These are phyloP conservation scores for Lolium multiflorum DNA, from an alignment of 176 grass and related monocot genomes.

Conservation along the genomic window DNA sequence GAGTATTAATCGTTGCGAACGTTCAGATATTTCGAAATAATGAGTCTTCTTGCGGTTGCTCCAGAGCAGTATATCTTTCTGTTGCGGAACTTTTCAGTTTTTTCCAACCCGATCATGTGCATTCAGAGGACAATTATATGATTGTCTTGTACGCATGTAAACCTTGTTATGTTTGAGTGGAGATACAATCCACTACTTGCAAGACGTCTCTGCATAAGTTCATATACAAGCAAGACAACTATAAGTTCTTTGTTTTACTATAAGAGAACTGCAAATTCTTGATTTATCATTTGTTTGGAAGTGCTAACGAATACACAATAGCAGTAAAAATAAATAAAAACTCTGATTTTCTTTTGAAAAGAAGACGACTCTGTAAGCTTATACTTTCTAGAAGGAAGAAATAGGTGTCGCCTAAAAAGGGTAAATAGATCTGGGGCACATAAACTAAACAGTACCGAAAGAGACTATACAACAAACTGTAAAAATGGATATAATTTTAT, in stretches of 20 bases:
- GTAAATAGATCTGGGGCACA: background rate
- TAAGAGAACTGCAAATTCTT: background rate
- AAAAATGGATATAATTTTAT: constrained; percentile 31
- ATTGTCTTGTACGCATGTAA: constrained; percentile 47
- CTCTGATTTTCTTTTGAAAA: background rate
- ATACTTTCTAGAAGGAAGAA: constrained; percentile 8
- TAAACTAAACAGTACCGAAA: constrained; percentile 20
- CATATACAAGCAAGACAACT: constrained; percentile 21
- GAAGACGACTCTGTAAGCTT: constrained; percentile 3
- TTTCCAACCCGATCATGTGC: constrained; percentile 38
- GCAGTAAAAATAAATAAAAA: background rate
- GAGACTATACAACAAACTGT: constrained; percentile 42
- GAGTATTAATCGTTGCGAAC: constrained; percentile 45
- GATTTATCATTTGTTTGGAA: constrained; percentile 10
- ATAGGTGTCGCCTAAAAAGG: background rate
- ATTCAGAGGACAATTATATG: constrained; percentile 41
- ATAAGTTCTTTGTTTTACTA: background rate
- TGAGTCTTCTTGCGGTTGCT: constrained; percentile 44
- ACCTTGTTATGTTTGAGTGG: constrained; percentile 48
- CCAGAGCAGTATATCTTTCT: constrained; percentile 35
- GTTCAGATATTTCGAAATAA: constrained; percentile 51
- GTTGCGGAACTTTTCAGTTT: constrained; percentile 24
- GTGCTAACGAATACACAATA: background rate
- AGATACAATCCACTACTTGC: background rate
- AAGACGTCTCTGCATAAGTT: background rate